Evolutionary conservation across 495 filamentous ascomycete genomes (phyloP), one percentile per base, ranked within the genome.

Genomic region (Pyrenopolyporus hunteri): DNA sequence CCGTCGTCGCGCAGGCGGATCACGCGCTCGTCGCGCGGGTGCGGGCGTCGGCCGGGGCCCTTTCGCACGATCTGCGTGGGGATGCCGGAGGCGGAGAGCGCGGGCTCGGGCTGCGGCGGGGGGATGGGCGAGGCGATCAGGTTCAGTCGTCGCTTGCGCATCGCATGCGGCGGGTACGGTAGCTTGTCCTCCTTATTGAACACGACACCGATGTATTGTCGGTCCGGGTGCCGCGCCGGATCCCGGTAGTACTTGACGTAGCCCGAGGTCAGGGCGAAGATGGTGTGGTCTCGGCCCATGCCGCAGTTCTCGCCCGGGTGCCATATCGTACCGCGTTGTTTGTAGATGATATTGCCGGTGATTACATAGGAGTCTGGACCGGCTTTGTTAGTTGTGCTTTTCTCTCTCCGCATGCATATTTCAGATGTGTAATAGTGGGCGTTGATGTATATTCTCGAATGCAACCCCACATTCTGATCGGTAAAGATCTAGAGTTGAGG

Each of bases 231-330:
- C 25, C 76, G 80, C 44, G 79, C 67, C 1, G 92, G 93, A 64
- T 97, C 93, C 53, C 86, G 85, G 79, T 99, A 99, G 80, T 96
- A 99, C 59, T 91, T 90, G 40, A 99, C 94, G 75, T 93, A 98
- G 36, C 94, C 94, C 9, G 88, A 78, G 28, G 87, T 79, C 26
- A 83, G 83, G 31, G 94, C 90, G 73, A 89, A 96, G 78, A 99
- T 96, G 25, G 93, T 97, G 80, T 97, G 94, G 76, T 98, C 93
- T n/a, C 93, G 86, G 10, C 94, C 94, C 82, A 97, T 91, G 54
- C 81, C 87, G 70, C 89, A 89, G 76, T 97, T 96, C 71, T 97
- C 93, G 63, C 94, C 94, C 1, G 94, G 85, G 70, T 87, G 92
- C 94, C 94, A 99, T 70, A 86, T 83, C 20, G 95, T 93, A 59